phyloP scores from a whole-genome alignment of 2,329 filamentous ascomycete species.

The Pyrenochaeta sp. region DNA sequence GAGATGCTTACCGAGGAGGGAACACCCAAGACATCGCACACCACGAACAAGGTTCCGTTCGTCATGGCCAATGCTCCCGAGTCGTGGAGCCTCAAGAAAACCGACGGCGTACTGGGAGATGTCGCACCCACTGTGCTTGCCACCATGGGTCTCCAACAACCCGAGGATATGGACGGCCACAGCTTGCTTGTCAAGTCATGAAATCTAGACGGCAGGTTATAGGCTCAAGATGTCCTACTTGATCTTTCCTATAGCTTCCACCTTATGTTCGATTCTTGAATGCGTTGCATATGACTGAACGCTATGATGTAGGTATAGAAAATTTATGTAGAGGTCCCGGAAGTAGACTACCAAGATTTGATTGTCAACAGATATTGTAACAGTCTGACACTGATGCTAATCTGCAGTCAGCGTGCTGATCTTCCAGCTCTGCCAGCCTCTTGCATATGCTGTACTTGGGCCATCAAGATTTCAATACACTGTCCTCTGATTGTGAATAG shows the following conservation, averaged over 20 bases:
- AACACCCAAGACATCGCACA: conserved; percentile 98
- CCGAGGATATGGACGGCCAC: conserved; percentile 88
- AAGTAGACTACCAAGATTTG: not conserved
- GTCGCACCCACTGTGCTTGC: conserved; percentile 94
- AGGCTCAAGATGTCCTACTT: not conserved
- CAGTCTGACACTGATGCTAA: not conserved
- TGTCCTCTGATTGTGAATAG: no score
- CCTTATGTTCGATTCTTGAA: conserved; percentile 12
- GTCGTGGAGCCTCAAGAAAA: conserved; percentile 85
- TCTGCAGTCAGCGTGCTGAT: not conserved
- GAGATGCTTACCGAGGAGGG: conserved; percentile 98
- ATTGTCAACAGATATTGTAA: not conserved
- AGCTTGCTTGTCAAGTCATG: conserved; percentile 82
- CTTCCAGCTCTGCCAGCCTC: not conserved
- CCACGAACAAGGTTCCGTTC: conserved; percentile 96
- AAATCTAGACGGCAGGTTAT: not conserved
- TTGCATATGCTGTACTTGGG: no score
- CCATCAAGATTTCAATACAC: no score
- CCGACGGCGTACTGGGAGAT: conserved; percentile 90
- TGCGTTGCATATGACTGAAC: conserved; percentile 17
- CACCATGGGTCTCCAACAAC: conserved; percentile 89
- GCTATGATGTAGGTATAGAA: conserved; percentile 19
- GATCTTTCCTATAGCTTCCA: not conserved
- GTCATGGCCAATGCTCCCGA: conserved; percentile 97
- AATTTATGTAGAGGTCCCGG: conserved; percentile 11